These are phyloP conservation scores for Coniferiporia sulphurascens DNA, from an alignment of 1,284 basidiomycete species.

Conservation along the genomic window DNA sequence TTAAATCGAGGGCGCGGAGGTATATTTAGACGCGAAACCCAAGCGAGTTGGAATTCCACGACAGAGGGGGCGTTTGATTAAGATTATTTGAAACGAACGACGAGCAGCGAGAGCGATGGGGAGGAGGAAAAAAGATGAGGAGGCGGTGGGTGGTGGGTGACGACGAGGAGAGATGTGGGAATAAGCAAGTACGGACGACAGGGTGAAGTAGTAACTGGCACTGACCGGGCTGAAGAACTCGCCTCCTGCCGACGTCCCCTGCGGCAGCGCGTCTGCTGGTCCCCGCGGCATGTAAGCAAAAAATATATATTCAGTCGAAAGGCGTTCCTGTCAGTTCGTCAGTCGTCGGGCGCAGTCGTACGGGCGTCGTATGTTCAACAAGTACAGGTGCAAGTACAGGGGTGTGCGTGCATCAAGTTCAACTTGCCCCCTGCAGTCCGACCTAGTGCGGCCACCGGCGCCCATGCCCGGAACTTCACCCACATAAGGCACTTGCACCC, in stretches of 20 bases:
- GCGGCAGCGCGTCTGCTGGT: neutral
- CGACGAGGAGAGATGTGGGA: neutral
- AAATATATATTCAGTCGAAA: neutral
- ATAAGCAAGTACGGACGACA: slow-evolving; percentile 7
- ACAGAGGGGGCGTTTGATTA: neutral
- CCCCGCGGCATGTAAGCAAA: neutral
- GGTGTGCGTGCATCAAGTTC: neutral
- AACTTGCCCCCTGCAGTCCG: neutral
- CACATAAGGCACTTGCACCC: no score
- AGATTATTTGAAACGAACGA: neutral
- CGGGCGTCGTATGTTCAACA: neutral
- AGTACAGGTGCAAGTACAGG: neutral
- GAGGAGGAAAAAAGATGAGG: neutral
- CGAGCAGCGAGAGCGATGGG: neutral
- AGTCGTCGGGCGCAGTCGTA: neutral
- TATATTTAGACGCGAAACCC: neutral
- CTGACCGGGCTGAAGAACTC: slow-evolving; percentile 20
- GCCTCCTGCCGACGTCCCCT: neutral
- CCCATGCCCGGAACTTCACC: no score
- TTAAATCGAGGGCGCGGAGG: neutral
- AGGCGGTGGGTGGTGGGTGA: neutral
- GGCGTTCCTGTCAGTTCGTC: neutral
- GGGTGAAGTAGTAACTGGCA: neutral
- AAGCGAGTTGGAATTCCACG: neutral
- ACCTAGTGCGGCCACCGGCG: neutral